Conservation (phyloP, 2,329 filamentous ascomycete genomes). For the Curvularia spicifera region DNA sequence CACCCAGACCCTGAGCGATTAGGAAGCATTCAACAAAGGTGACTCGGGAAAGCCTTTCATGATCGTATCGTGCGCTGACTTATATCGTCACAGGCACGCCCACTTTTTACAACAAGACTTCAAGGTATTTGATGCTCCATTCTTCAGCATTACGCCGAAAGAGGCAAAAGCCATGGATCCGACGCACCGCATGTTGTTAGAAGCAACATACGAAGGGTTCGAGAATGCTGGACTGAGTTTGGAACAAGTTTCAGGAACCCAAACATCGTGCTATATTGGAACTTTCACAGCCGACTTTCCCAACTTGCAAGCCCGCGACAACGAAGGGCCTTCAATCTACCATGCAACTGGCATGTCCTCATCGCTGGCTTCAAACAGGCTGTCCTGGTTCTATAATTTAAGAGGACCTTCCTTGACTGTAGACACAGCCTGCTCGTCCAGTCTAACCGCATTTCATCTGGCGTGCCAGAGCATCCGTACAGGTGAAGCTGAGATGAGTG, state of each 20-base stretch:
- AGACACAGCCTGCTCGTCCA: slow-evolving; percentile 34
- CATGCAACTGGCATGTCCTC: slow-evolving; percentile 11
- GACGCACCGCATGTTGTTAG: slow-evolving; percentile 36
- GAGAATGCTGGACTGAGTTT: slow-evolving; percentile 38
- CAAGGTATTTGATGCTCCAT: slow-evolving; percentile 44
- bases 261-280: slow-evolving; percentile 28
- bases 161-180: slow-evolving; percentile 38
- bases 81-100: background rate
- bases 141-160: slow-evolving; percentile 30
- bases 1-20: slow-evolving; percentile 14
- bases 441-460: slow-evolving; percentile 23
- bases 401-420: slow-evolving; percentile 23
- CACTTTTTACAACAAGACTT: slow-evolving; percentile 37
- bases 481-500: slow-evolving; percentile 37
- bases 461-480: slow-evolving; percentile 30
- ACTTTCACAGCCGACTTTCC: slow-evolving; percentile 25
- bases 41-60: background rate
- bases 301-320: slow-evolving; percentile 11
- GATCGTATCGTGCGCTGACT: background rate
- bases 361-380: slow-evolving; percentile 21
- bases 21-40: slow-evolving; percentile 20
- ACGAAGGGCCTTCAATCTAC: slow-evolving; percentile 13
- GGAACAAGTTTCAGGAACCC: slow-evolving; percentile 21
- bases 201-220: slow-evolving; percentile 46
- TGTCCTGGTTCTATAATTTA: slow-evolving; percentile 24